phyloP scores from a whole-genome alignment of 176 grass and related monocot genomes.

The Oryza meyeriana region DNA sequence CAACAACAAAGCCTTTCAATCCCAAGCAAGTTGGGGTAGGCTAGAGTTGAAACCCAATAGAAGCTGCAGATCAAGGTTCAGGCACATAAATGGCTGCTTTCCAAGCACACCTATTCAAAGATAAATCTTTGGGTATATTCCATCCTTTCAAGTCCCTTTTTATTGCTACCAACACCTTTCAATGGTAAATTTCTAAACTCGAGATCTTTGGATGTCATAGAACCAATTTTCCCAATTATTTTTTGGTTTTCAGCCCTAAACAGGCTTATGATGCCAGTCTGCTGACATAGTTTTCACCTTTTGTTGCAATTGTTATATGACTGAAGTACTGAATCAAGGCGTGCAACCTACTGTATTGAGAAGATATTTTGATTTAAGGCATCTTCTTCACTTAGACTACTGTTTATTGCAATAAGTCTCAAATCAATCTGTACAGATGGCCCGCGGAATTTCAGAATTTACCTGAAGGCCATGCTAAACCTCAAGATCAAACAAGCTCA shows the following conservation, averaged over 20 bases:
- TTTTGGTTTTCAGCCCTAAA: slow-evolving; percentile 3
- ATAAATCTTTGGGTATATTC: too few species aligned
- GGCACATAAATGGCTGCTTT: too few species aligned
- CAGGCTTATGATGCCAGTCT: neutral
- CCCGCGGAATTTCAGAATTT: slow-evolving; percentile 2
- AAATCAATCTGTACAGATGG: neutral
- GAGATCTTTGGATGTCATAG: too few species aligned
- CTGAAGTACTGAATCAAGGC: neutral
- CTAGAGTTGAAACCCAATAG: too few species aligned
- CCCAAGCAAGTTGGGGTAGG: too few species aligned
- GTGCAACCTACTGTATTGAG: neutral
- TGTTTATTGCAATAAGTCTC: neutral
- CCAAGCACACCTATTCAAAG: too few species aligned
- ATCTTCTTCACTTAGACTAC: slow-evolving; percentile 1
- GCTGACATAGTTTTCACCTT: neutral
- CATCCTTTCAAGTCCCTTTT: too few species aligned
- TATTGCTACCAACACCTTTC: too few species aligned
- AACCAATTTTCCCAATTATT: too few species aligned
- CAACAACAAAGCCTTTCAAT: too few species aligned
- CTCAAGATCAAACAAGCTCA: neutral
- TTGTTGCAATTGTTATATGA: neutral
- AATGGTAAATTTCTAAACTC: too few species aligned
- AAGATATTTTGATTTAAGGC: slow-evolving; percentile 3
- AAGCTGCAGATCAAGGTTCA: too few species aligned
- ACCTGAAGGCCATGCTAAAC: neutral